These are phyloP conservation scores for Cynanchum wilfordii DNA, from an alignment of 257 asterid genomes.

Conservation along the genomic window DNA sequence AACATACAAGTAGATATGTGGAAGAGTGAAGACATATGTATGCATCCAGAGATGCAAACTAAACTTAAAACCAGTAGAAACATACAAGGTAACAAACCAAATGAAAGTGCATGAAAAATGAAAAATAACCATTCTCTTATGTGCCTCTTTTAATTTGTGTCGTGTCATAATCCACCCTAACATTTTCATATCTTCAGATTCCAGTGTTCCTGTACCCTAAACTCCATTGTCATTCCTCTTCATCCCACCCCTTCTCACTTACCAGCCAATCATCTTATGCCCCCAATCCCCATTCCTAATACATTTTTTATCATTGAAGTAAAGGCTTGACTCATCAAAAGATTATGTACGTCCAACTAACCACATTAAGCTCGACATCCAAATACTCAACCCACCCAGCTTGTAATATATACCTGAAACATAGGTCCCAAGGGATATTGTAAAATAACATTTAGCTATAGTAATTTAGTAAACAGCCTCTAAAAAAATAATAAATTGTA, in stretches of 20 bases:
- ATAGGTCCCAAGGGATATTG: background rate
- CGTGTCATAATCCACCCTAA: background rate
- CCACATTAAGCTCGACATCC: background rate
- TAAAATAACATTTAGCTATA: background rate
- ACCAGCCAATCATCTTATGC: background rate
- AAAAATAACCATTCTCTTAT: background rate
- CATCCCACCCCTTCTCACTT: background rate
- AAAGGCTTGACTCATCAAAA: background rate
- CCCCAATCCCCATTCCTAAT: background rate
- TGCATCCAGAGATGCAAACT: background rate
- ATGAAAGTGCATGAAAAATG: background rate
- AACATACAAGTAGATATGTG: background rate
- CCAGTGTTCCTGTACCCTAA: background rate
- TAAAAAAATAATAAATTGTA: background rate
- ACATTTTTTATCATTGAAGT: background rate
- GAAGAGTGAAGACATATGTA: background rate
- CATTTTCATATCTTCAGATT: background rate
- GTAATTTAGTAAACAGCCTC: background rate
- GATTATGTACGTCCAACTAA: background rate
- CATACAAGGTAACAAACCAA: background rate
- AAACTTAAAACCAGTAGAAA: background rate
- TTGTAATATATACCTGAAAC: background rate
- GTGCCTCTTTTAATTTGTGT: too few relatives aligned
- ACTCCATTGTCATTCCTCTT: background rate
- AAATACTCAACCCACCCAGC: background rate